Base-by-base conservation (phyloP, 768 basidiomycete genomes). In the Macrolepiota fuliginosa region DNA sequence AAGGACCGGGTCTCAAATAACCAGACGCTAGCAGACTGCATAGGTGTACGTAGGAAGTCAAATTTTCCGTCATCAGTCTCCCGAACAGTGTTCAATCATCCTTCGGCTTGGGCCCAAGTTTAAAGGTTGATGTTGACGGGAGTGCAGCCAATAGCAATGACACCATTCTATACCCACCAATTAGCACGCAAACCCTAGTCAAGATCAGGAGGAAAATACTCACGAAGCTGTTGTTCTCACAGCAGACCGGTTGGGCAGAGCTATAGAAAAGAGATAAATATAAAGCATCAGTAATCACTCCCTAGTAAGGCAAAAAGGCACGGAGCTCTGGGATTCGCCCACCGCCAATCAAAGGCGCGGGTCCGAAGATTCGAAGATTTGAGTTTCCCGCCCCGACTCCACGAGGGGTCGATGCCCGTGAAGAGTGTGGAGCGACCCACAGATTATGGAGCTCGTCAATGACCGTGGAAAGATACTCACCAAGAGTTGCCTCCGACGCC, bases 61-160 rank as follows among this genome's bases (percentile, higher is more conserved):
- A 49, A 2, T 12, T 49, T 27, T 22, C 25, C 3, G 12, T 27
- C 47, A 49, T 10, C 13, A 11, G 17, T n/a, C 25, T 49, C 35
- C 53, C 37, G 25, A n/a, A 10, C 22, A 39, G 57, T 17, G 11
- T 19, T 32, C 57, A 50, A 39, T 51, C 46, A 22, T 7, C 24
- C 37, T 12, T 40, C 4, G 1, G 27, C 42, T 35, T 19, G 29
- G 22, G 19, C 6, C 29, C 29, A 12, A 25, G 51, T 42, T 71
- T 63, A 72, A 54, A 72, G 71, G 63, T 69, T 70, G 62, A 76
- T 27, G 68, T 73, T 77, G 67, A 78, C 69, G 54, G 76, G 73
- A 25, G 65, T 66, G 68, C 78, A 77, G 40, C 75, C 76, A 63
- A 78, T 68, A 45, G 71, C 67, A 39, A 79, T 67, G 56, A 77